A percentile compares a stretch with the other conserved stretches of the same genome.
These are phyloP conservation scores for Rhizopogon vinicolor DNA, from an alignment of 768 basidiomycete genomes.

Conservation along the genomic window DNA sequence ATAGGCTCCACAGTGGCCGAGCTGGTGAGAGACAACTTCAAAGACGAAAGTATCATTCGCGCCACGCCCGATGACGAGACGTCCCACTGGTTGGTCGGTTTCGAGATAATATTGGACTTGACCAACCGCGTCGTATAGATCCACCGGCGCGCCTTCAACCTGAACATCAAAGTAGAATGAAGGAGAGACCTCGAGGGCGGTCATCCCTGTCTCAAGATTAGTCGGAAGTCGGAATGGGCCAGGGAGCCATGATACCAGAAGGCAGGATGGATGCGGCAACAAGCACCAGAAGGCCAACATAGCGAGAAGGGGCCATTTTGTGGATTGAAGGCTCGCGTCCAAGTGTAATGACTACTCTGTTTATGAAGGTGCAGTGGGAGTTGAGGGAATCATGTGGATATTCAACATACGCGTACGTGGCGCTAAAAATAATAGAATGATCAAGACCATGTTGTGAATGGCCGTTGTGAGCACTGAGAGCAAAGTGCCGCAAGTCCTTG, in stretches of 20 bases:
- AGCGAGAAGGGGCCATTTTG: slow-evolving; percentile 4
- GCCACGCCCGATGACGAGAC: slow-evolving; percentile 37
- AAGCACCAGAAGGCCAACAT: slow-evolving; percentile 9
- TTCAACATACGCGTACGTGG: neutral
- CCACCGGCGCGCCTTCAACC: slow-evolving; percentile 21
- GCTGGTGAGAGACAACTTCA: slow-evolving; percentile 22
- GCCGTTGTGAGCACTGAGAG: slow-evolving; percentile 7
- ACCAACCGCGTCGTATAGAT: slow-evolving; percentile 29
- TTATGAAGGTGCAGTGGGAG: neutral
- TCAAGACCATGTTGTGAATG: neutral
- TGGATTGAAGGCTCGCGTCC: neutral
- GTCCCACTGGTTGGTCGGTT: slow-evolving; percentile 33
- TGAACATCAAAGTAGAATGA: slow-evolving; percentile 24
- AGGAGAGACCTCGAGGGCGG: slow-evolving; percentile 18
- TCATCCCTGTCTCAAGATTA: slow-evolving; percentile 19
- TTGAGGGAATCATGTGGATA: neutral
- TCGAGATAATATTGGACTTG: slow-evolving; percentile 26
- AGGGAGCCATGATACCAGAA: slow-evolving; percentile 14
- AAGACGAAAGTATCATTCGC: slow-evolving; percentile 25
- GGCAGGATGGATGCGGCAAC: slow-evolving; percentile 2
- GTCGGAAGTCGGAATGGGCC: slow-evolving; percentile 33
- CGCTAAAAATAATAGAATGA: neutral
- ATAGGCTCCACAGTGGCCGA: slow-evolving; percentile 24
- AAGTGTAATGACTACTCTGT: neutral
- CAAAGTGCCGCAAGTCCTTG: neutral